Conservation (phyloP, 257 asterid species). For the Jasminum sambac region DNA sequence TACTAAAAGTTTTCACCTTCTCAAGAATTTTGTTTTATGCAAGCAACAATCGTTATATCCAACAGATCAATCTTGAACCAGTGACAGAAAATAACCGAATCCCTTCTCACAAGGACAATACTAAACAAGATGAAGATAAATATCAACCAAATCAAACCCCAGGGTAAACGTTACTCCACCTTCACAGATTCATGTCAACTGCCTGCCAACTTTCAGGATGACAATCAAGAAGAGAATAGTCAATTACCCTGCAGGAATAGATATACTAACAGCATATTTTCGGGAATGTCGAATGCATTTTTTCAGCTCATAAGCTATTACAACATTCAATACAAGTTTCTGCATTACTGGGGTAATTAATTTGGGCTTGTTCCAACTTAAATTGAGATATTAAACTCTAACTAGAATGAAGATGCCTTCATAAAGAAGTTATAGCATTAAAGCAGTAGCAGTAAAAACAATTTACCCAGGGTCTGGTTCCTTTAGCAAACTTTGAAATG, state of each 20-base stretch:
- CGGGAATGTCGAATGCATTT: background rate
- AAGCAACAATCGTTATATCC: background rate
- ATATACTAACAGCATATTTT: background rate
- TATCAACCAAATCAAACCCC: background rate
- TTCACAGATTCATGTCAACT: no score
- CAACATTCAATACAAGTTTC: background rate
- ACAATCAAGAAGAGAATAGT: background rate
- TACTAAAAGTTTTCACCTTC: no score
- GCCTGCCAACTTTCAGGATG: background rate
- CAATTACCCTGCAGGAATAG: no score
- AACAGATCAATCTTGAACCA: background rate
- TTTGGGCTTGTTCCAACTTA: background rate
- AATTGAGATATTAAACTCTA: background rate
- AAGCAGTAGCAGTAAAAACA: background rate
- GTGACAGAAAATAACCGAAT: background rate
- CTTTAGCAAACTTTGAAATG: background rate
- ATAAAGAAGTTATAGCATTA: background rate
- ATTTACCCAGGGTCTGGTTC: background rate
- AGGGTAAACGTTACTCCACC: background rate
- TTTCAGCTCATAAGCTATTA: background rate
- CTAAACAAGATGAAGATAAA: no score
- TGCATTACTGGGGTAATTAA: background rate
- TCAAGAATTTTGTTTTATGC: background rate
- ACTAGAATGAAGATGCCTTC: background rate
- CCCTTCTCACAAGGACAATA: background rate